Evolutionary conservation across 2,329 filamentous ascomycete genomes (phyloP).

Genomic region (Pseudogymnoascus sp.): DNA sequence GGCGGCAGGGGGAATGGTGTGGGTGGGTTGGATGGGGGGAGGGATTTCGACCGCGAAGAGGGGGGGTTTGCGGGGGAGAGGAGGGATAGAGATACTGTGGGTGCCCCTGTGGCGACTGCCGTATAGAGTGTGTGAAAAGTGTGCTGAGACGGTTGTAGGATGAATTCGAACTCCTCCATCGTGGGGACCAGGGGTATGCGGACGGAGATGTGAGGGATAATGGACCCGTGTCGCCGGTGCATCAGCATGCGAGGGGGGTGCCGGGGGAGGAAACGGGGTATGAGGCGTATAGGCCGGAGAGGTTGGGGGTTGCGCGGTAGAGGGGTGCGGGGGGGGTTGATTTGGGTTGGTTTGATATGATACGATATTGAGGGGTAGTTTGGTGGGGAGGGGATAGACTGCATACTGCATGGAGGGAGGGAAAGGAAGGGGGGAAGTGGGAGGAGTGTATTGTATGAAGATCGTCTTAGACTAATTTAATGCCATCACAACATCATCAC

Average conservation of each 20-base stretch:
- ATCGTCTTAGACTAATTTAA: background rate
- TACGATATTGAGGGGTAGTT: too few species aligned
- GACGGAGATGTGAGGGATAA: background rate
- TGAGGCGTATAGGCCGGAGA: background rate
- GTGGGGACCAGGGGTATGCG: background rate
- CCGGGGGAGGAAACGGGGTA: background rate
- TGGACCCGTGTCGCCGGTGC: background rate
- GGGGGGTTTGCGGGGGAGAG: background rate
- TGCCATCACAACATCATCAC: background rate
- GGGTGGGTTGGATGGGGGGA: background rate
- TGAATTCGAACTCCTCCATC: slow-evolving; percentile 4
- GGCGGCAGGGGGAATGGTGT: too few species aligned
- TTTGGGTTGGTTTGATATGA: background rate
- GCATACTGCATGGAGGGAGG: too few species aligned
- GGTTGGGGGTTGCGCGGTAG: too few species aligned
- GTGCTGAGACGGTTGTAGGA: background rate
- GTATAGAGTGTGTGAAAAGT: background rate
- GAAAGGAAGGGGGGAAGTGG: too few species aligned
- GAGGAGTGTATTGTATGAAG: background rate
- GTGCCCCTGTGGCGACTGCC: background rate
- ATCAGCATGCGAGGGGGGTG: background rate
- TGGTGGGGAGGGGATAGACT: background rate
- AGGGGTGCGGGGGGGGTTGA: too few species aligned
- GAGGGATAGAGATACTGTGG: background rate
- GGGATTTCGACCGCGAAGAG: background rate